These are phyloP conservation scores for Aspergillus ochraceoroseus DNA, from an alignment of 2,329 filamentous ascomycete genomes.

Conservation along the genomic window DNA sequence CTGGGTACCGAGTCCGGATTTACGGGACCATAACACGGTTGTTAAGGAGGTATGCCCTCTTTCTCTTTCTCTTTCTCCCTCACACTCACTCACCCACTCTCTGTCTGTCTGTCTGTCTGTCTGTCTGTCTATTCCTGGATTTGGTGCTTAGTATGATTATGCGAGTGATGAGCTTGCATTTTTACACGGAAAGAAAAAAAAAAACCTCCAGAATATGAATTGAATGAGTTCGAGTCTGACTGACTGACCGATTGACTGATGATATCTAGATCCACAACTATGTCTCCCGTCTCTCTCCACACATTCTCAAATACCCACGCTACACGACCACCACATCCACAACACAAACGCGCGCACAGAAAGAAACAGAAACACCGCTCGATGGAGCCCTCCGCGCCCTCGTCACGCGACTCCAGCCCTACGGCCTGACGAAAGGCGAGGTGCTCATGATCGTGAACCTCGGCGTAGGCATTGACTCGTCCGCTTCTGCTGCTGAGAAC, in stretches of 20 bases:
- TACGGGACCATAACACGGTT: constrained; percentile 46
- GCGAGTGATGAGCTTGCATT: too few species aligned
- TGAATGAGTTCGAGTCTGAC: background rate
- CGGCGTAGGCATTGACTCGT: constrained; percentile 40
- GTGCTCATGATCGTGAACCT: constrained; percentile 46
- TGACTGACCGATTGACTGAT: background rate
- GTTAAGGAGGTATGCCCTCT: constrained; percentile 40
- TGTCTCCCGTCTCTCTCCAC: constrained; percentile 38
- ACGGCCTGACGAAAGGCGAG: constrained; percentile 45
- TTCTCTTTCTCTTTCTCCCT: background rate
- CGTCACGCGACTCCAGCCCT: constrained; percentile 37
- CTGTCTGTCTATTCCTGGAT: too few species aligned
- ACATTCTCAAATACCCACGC: constrained; percentile 38
- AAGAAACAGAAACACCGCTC: constrained; percentile 28
- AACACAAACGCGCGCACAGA: constrained; percentile 4
- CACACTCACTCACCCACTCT: too few species aligned
- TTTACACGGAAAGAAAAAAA: too few species aligned
- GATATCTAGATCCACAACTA: constrained; percentile 41
- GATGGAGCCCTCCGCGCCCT: constrained; percentile 39
- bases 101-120: too few species aligned
- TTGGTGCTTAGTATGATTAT: too few species aligned
- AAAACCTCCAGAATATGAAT: too few species aligned
- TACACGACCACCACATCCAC: constrained; percentile 22
- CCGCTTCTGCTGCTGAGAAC: constrained; percentile 7
- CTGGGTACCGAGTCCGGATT: constrained; percentile 40